Evolutionary conservation across 2,329 filamentous ascomycete species (phyloP).

Genomic region (Aspergillus luchuensis): DNA sequence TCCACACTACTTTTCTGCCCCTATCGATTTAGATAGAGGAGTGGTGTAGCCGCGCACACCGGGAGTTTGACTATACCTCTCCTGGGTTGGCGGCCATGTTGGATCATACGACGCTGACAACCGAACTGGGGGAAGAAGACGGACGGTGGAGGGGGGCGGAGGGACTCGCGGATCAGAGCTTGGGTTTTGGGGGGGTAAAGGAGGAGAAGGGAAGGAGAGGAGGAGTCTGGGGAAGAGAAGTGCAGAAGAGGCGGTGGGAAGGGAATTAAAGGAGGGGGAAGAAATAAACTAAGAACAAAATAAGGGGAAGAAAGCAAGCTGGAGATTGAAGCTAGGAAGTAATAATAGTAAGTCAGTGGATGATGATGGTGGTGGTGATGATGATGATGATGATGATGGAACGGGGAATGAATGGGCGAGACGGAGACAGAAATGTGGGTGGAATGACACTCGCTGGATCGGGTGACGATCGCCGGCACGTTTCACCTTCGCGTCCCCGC

Average conservation of each 20-base stretch:
- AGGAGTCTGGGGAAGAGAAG: not conserved
- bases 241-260: slow-evolving; percentile 1
- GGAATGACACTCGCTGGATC: slow-evolving; percentile 15
- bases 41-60: slow-evolving; percentile 2
- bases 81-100: slow-evolving; percentile 23
- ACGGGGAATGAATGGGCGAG: too few relatives aligned
- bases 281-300: not conserved
- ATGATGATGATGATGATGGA: not conserved
- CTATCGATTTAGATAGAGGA: not conserved
- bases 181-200: not conserved
- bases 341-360: not conserved
- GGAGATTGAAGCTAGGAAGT: not conserved
- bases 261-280: not conserved
- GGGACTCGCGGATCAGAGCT: not conserved
- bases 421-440: not conserved
- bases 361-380: not conserved
- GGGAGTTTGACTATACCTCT: slow-evolving; percentile 19
- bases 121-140: not conserved
- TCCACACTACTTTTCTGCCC: not conserved
- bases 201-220: not conserved
- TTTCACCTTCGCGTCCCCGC: slow-evolving; percentile 13
- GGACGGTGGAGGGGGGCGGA: slow-evolving; percentile 1
- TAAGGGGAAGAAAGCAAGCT: too few relatives aligned
- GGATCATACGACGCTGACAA: slow-evolving; percentile 26
- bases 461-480: slow-evolving; percentile 12